Conservation (phyloP, 176 grass and related monocot genomes). For the Triticum aestivum region IWGSC_CS_RefSeq_v2.1 NC_057798.1:323708011-323708510, state of each 20-base stretch:
- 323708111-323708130: too few relatives aligned
- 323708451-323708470: background rate
- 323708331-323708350: background rate
- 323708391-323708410: too few relatives aligned
- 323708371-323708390: background rate
- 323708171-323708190: background rate
- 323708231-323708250: conserved; percentile 9
- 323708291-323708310: background rate
- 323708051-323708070: too few relatives aligned
- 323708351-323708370: background rate
- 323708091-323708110: too few relatives aligned
- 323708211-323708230: conserved; percentile 4
- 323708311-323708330: background rate
- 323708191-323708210: background rate
- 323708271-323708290: background rate
- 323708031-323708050: too few relatives aligned
- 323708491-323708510: background rate
- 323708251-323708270: background rate
- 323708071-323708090: too few relatives aligned
- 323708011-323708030: too few relatives aligned
- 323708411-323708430: too few relatives aligned
- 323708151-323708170: background rate
- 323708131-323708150: background rate
- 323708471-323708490: background rate
- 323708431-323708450: background rate